phyloP scores from a whole-genome alignment of 441 rosid genomes.

The Brassica balearica region DNA sequence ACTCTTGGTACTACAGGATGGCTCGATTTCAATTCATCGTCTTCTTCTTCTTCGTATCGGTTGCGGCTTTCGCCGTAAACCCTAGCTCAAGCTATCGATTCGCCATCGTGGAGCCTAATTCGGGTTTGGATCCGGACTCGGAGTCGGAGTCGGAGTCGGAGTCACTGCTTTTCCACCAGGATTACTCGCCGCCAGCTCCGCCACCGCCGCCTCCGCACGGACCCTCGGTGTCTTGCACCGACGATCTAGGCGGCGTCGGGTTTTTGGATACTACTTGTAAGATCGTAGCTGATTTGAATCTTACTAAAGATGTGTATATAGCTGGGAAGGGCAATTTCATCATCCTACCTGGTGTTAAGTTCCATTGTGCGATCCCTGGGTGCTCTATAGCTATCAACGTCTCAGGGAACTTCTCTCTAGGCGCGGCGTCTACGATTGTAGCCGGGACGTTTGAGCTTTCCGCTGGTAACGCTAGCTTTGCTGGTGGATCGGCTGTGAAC shows the following conservation, averaged over 20 bases:
- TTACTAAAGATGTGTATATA: constrained; percentile 80
- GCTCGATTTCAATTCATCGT: constrained; percentile 54
- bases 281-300: constrained; percentile 82
- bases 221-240: constrained; percentile 83
- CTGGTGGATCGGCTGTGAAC: constrained; percentile 62
- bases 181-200: constrained; percentile 95
- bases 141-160: constrained; percentile 57
- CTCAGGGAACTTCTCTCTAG: constrained; percentile 76
- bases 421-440: constrained; percentile 65
- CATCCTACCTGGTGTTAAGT: constrained; percentile 74
- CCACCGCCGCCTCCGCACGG: constrained; percentile 96
- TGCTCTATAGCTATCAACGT: constrained; percentile 77
- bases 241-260: constrained; percentile 94
- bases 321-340: constrained; percentile 81
- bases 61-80: constrained; percentile 47
- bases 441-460: constrained; percentile 72
- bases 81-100: constrained; percentile 47
- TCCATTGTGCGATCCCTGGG: constrained; percentile 67
- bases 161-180: constrained; percentile 67
- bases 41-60: constrained; percentile 37
- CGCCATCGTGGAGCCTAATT: constrained; percentile 39
- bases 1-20: constrained; percentile 58
- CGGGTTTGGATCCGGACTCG: constrained; percentile 35
- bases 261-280: constrained; percentile 80
- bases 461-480: constrained; percentile 74